Evolutionary conservation across 2,329 filamentous ascomycete species (phyloP).

Genomic region (Nannizziopsis arthrosporioides): DNA sequence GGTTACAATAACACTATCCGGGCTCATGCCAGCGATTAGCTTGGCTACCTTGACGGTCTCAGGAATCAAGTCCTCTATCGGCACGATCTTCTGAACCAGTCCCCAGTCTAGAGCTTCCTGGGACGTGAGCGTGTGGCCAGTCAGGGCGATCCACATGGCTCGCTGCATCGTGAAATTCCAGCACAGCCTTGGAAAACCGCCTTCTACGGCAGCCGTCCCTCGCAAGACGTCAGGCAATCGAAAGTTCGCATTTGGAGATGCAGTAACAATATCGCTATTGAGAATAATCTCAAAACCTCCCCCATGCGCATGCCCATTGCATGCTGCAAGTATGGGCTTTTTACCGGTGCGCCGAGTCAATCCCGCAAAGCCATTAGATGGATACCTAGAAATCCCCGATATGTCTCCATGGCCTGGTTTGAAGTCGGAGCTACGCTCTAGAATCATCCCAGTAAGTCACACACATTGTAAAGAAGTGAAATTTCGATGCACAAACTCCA

Average conservation of each 20-base stretch:
- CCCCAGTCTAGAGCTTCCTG: conserved; percentile 52
- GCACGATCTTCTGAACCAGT: conserved; percentile 53
- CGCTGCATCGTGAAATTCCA: conserved; percentile 54
- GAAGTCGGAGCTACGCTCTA: conserved; percentile 24
- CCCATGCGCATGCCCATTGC: conserved; percentile 63
- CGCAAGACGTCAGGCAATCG: conserved; percentile 58
- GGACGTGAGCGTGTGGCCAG: conserved; percentile 49
- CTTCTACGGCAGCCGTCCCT: conserved; percentile 60
- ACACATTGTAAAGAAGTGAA: conserved; percentile 27
- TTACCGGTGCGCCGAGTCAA: conserved; percentile 47
- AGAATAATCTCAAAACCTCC: conserved; percentile 78
- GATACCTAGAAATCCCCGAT: conserved; percentile 27
- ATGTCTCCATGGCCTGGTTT: conserved; percentile 17
- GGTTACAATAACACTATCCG: conserved; percentile 60
- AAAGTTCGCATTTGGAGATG: conserved; percentile 47
- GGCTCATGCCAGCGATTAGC: conserved; percentile 52
- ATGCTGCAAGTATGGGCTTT: conserved; percentile 65
- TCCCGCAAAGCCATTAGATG: conserved; percentile 43
- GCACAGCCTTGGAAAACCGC: conserved; percentile 56
- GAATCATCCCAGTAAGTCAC: neutral
- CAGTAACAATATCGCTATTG: conserved; percentile 66
- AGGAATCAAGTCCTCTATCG: conserved; percentile 56
- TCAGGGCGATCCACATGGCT: conserved; percentile 59
- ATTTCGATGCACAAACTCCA: conserved; percentile 37
- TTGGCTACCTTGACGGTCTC: conserved; percentile 54